These are phyloP conservation scores for Camellia granthamiana DNA, from an alignment of 148 eudicot genomes.

Conservation along the genomic window DNA sequence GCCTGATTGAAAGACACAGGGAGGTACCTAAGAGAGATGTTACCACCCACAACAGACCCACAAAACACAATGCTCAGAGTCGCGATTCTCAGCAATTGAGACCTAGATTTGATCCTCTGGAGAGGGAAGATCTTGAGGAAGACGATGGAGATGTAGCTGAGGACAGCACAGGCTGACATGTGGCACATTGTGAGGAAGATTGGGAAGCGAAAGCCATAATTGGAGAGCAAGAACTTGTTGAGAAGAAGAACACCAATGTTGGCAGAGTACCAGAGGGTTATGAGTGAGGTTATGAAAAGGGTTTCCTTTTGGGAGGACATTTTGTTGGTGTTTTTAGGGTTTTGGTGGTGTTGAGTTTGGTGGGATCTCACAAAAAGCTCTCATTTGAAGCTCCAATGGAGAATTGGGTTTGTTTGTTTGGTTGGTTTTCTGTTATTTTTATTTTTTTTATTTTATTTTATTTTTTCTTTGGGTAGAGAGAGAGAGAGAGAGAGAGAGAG, in stretches of 20 bases:
- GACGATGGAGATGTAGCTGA: conserved; percentile 78
- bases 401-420: too few species aligned
- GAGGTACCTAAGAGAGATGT: conserved; percentile 63
- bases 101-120: conserved; percentile 69
- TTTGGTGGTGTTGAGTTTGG: not conserved
- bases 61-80: conserved; percentile 80
- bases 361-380: too few species aligned
- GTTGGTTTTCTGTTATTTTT: not conserved
- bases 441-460: too few species aligned
- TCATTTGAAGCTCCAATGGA: too few species aligned
- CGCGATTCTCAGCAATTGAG: conserved; percentile 62
- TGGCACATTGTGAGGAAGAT: conserved; percentile 95
- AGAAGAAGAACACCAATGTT: conserved; percentile 80
- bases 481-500: too few species aligned
- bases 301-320: conserved; percentile 34
- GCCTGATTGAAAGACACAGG: conserved; percentile 97
- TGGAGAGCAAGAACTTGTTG: conserved; percentile 74
- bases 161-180: conserved; percentile 81
- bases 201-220: conserved; percentile 83
- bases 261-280: conserved; percentile 81
- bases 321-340: not conserved
- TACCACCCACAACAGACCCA: conserved; percentile 95
- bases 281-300: conserved; percentile 56
- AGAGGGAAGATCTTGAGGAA: conserved; percentile 59
- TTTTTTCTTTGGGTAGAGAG: too few species aligned